Evolutionary conservation across 768 basidiomycete genomes (phyloP).

Genomic region (Boletus coccyginus): DNA sequence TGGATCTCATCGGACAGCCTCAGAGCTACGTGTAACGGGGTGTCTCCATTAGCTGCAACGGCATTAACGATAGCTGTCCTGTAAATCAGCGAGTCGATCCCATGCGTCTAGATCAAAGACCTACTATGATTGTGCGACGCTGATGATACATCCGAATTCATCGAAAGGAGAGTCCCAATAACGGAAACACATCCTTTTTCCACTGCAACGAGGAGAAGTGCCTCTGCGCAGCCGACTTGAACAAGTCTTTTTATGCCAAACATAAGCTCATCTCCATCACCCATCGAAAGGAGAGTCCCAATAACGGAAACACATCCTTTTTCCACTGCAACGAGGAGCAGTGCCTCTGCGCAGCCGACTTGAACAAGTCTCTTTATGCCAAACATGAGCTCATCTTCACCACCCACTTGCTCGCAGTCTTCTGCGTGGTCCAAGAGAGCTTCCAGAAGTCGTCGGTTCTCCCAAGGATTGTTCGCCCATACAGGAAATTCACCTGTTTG

Average conservation of each 20-base stretch:
- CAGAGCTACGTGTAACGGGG: slow-evolving; percentile 4
- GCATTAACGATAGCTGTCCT: background rate
- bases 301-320: slow-evolving; percentile 1
- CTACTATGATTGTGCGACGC: background rate
- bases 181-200: slow-evolving; percentile 1
- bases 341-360: background rate
- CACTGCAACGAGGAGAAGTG: slow-evolving; percentile 4
- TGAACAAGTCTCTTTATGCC: background rate
- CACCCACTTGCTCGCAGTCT: background rate
- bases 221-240: background rate
- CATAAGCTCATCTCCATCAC: background rate
- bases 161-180: background rate
- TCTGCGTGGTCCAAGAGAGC: background rate
- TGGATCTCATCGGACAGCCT: background rate
- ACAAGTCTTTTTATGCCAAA: background rate
- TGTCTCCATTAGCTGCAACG: slow-evolving; percentile 3
- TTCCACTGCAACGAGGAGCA: slow-evolving; percentile 6
- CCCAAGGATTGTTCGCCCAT: background rate
- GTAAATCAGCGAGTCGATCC: background rate
- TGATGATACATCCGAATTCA: too few relatives aligned
- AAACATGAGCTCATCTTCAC: background rate
- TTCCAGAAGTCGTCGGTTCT: background rate
- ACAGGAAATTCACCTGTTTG: background rate
- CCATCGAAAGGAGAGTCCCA: background rate
- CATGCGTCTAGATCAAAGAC: background rate